These are phyloP conservation scores for Fraxinus velutina DNA, from an alignment of 305 asterid genomes.

Conservation along the genomic window DNA sequence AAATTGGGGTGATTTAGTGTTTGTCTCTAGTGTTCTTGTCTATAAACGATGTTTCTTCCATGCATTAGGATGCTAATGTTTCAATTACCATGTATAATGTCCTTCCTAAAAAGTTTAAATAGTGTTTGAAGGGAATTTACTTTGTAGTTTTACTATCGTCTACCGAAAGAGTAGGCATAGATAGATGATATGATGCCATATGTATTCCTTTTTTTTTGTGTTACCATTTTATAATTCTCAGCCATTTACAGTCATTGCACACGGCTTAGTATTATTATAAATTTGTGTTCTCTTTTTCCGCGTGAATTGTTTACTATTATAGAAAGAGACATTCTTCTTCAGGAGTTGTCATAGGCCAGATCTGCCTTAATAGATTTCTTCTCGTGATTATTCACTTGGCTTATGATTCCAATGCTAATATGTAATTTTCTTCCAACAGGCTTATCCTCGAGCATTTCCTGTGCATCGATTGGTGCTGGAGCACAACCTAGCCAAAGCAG, in stretches of 20 bases:
- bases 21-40: not conserved
- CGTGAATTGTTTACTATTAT: not conserved
- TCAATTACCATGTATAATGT: not conserved
- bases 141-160: not conserved
- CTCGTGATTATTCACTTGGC: not conserved
- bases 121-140: not conserved
- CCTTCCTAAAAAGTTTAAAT: not conserved
- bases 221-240: not conserved
- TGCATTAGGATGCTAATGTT: not conserved
- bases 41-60: not conserved
- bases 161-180: not conserved
- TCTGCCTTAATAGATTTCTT: not conserved
- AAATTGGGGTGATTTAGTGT: not conserved
- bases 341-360: not conserved
- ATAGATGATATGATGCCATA: not conserved
- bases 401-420: not conserved
- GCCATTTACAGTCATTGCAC: not conserved
- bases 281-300: not conserved
- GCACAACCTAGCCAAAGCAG: conserved; percentile 61
- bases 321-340: not conserved
- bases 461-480: conserved; percentile 39
- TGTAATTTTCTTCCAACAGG: conserved; percentile 30
- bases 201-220: not conserved
- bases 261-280: not conserved
- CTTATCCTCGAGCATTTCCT: conserved; percentile 26